A percentile compares a stretch with the other conserved stretches of the same genome.
phyloP scores from a whole-genome alignment of 2,329 filamentous ascomycete species.

The Penicillium paneum region DNA sequence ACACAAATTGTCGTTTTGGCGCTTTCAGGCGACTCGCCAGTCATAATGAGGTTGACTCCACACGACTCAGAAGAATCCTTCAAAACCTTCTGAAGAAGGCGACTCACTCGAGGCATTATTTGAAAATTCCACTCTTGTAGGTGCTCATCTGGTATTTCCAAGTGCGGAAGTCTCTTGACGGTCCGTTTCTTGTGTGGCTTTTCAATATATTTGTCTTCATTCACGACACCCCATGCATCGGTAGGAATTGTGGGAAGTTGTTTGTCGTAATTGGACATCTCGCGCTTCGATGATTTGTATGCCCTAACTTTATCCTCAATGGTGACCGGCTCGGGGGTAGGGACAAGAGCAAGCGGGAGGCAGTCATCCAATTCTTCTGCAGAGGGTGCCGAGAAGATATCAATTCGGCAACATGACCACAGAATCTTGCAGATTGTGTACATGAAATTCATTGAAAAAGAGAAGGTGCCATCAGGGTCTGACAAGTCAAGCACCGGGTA shows the following conservation, averaged over 20 bases:
- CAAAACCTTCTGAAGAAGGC: conserved; percentile 57
- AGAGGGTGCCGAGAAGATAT: conserved; percentile 41
- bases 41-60: conserved; percentile 59
- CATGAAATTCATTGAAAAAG: conserved; percentile 46
- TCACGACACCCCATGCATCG: conserved; percentile 13
- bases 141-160: conserved; percentile 55
- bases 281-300: conserved; percentile 12
- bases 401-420: conserved; percentile 43
- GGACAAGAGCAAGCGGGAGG: conserved; percentile 41
- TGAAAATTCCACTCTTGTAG: conserved; percentile 58
- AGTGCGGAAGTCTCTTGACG: conserved; percentile 45
- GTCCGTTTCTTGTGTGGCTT: conserved; percentile 39
- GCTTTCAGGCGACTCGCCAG: conserved; percentile 56
- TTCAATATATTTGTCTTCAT: conserved; percentile 30
- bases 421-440: conserved; percentile 43
- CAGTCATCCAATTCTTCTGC: conserved; percentile 43
- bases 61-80: conserved; percentile 60
- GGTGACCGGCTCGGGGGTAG: conserved; percentile 29
- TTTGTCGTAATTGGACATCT: conserved; percentile 18
- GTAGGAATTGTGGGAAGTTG: conserved; percentile 16
- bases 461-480: conserved; percentile 40
- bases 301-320: conserved; percentile 20
- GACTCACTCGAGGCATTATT: conserved; percentile 57
- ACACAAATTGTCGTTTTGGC: conserved; percentile 62
- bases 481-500: conserved; percentile 45